Evolutionary conservation across 1,284 basidiomycete genomes (phyloP).

Genomic region (Singerocomus inundabilis): DNA sequence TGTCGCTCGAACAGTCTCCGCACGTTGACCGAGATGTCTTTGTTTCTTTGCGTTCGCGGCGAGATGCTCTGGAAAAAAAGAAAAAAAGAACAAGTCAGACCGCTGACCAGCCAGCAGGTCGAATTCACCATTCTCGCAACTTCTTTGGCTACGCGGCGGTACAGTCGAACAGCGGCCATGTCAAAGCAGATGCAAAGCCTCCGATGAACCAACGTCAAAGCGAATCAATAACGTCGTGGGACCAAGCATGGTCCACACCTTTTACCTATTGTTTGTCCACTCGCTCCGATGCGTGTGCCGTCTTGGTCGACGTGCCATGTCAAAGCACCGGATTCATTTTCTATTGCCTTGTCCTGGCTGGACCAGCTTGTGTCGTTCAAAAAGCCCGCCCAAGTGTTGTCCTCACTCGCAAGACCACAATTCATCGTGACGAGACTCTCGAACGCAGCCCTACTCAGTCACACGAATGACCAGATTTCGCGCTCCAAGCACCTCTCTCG

Average conservation of each 20-base stretch:
- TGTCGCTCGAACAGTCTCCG: slow-evolving; percentile 56
- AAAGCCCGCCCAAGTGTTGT: slow-evolving; percentile 6
- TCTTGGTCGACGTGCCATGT: background rate
- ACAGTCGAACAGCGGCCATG: slow-evolving; percentile 32
- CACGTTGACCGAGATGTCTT: slow-evolving; percentile 48
- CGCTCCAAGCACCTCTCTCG: slow-evolving; percentile 20
- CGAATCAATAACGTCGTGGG: slow-evolving; percentile 16
- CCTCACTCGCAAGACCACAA: background rate
- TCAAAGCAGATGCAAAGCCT: slow-evolving; percentile 16
- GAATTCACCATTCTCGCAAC: slow-evolving; percentile 41
- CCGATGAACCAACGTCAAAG: slow-evolving; percentile 9
- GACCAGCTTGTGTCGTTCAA: slow-evolving; percentile 16
- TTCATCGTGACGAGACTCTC: background rate
- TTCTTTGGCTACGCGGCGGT: slow-evolving; percentile 46
- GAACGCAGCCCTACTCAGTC: background rate
- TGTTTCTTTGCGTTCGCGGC: slow-evolving; percentile 46
- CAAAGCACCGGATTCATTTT: slow-evolving; percentile 19
- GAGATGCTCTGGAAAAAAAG: slow-evolving; percentile 35
- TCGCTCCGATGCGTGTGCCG: slow-evolving; percentile 1
- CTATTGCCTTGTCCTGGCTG: background rate
- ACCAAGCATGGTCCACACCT: slow-evolving; percentile 16
- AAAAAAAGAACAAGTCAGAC: slow-evolving; percentile 7
- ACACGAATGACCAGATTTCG: slow-evolving; percentile 20
- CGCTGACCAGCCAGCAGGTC: background rate
- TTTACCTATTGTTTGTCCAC: slow-evolving; percentile 24